phyloP scores from a whole-genome alignment of 176 grass and related monocot genomes.

The Oryza meridionalis region DNA sequence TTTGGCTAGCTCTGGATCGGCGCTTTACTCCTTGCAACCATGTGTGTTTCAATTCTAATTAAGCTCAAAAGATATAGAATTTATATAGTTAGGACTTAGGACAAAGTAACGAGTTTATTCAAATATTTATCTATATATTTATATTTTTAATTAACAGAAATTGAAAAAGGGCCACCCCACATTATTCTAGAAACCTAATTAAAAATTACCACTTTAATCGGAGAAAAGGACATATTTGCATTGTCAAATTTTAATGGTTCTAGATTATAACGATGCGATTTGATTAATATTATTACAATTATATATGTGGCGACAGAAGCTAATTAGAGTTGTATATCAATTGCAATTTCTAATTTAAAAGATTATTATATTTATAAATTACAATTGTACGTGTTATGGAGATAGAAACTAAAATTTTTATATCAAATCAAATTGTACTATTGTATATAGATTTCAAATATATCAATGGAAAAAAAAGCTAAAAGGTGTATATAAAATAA shows the following conservation, averaged over 20 bases:
- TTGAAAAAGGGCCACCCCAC: not conserved
- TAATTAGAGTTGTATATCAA: not conserved
- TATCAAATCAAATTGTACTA: not conserved
- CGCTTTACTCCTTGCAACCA: not conserved
- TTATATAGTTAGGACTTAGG: too few species aligned
- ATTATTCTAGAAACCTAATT: not conserved
- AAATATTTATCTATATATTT: not conserved
- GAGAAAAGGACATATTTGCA: not conserved
- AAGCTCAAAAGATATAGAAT: too few species aligned
- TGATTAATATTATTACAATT: not conserved
- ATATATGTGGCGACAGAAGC: not conserved
- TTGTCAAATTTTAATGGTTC: not conserved
- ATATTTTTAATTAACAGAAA: not conserved
- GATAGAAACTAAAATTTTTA: not conserved
- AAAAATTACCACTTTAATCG: not conserved
- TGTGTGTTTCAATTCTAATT: not conserved
- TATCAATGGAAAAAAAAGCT: not conserved
- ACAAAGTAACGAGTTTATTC: not conserved
- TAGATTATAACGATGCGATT: not conserved
- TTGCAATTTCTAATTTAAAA: not conserved
- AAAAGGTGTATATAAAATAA: not conserved
- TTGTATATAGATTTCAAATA: not conserved
- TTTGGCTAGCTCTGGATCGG: too few species aligned
- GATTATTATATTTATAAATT: not conserved
- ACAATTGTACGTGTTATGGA: not conserved